These are phyloP conservation scores for Sporothrix euskadiensis DNA, from an alignment of 2,329 filamentous ascomycete genomes.

Conservation along the genomic window DNA sequence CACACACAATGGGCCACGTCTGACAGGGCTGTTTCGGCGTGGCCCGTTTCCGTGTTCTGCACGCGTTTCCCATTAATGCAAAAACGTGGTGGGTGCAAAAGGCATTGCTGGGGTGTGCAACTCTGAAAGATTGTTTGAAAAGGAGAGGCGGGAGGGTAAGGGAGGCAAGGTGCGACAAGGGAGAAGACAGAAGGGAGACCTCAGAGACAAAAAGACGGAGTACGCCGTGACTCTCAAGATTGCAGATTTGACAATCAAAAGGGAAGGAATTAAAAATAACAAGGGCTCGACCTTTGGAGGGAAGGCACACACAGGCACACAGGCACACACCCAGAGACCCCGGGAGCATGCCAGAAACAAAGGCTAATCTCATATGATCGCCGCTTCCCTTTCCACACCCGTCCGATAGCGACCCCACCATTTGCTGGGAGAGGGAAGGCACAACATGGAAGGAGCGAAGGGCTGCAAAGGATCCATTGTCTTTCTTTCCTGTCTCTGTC, in stretches of 20 bases:
- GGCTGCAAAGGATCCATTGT: too few species aligned
- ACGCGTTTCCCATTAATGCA: conserved; percentile 14
- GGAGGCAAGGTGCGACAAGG: background rate
- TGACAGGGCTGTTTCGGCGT: conserved; percentile 24
- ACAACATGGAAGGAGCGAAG: background rate
- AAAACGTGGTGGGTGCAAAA: background rate
- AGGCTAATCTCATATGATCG: conserved; percentile 39
- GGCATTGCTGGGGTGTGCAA: background rate
- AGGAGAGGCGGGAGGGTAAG: background rate
- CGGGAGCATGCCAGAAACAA: conserved; percentile 37
- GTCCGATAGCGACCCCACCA: background rate
- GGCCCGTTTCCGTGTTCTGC: conserved; percentile 19
- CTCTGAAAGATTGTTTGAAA: background rate
- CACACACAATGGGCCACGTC: background rate
- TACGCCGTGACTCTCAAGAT: conserved; percentile 3
- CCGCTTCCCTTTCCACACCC: conserved; percentile 24
- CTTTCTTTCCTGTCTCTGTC: background rate
- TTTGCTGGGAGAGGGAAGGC: background rate
- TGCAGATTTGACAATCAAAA: background rate
- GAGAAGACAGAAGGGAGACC: background rate
- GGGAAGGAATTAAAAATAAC: background rate
- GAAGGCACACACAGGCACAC: too few species aligned
- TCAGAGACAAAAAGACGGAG: background rate
- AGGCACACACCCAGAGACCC: too few species aligned
- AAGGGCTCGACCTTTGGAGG: background rate